Evolutionary conservation across 345 rosid genomes (phyloP).

Genomic region (Gossypium anomalum): DNA sequence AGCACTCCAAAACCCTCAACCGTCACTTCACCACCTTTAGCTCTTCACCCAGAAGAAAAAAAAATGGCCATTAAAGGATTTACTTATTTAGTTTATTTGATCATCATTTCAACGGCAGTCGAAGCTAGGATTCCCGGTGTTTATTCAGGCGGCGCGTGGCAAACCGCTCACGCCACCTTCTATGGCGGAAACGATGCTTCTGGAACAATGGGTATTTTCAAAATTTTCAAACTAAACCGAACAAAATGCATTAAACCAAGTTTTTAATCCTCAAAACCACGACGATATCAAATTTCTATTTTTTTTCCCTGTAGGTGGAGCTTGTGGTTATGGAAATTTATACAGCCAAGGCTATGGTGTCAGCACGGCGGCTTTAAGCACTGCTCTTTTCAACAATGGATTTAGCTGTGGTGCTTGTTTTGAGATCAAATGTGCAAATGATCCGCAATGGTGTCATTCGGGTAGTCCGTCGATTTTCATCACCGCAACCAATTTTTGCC

Average conservation of each 20-base stretch:
- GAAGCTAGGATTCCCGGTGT: slow-evolving; percentile 55
- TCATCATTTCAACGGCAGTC: slow-evolving; percentile 21
- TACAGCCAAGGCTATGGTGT: too few relatives aligned
- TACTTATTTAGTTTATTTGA: slow-evolving; percentile 17
- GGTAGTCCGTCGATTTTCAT: slow-evolving; percentile 58
- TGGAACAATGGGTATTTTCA: slow-evolving; percentile 67
- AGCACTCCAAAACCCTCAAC: slow-evolving; percentile 14
- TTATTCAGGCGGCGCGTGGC: slow-evolving; percentile 54
- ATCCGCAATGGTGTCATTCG: slow-evolving; percentile 52
- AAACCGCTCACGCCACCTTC: slow-evolving; percentile 85
- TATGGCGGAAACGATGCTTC: slow-evolving; percentile 86
- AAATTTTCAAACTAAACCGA: too few relatives aligned
- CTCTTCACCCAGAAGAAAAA: not conserved
- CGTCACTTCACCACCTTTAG: slow-evolving; percentile 13
- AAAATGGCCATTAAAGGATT: slow-evolving; percentile 22
- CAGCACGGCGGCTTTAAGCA: too few relatives aligned
- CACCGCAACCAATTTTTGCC: slow-evolving; percentile 66
- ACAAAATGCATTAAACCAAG: not conserved
- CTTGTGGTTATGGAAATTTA: slow-evolving; percentile 33
- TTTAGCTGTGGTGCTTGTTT: slow-evolving; percentile 60
- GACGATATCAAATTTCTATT: not conserved
- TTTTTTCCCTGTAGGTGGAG: slow-evolving; percentile 35
- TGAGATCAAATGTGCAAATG: slow-evolving; percentile 49
- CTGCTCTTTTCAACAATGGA: slow-evolving; percentile 30
- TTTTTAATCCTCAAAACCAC: not conserved